Percentiles rank a stretch among this genome's conserved stretches.
These are phyloP conservation scores for Aristolochia fimbriata DNA, from an alignment of 164 flowering plant genomes.

Conservation along the genomic window DNA sequence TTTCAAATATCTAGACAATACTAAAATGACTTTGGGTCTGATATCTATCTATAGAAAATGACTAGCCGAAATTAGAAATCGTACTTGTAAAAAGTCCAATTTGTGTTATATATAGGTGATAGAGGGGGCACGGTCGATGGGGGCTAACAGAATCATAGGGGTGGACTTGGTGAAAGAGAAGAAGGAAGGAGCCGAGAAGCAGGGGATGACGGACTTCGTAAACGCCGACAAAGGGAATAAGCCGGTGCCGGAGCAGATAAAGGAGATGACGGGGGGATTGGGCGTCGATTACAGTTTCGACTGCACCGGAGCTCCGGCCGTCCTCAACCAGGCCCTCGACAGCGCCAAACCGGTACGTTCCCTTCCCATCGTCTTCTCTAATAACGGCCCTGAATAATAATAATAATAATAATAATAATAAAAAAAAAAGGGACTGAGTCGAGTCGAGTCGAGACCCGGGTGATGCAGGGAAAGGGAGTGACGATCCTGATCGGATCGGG, in stretches of 20 bases:
- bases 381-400: no score
- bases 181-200: conserved; percentile 21
- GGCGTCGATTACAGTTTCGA: conserved; percentile 51
- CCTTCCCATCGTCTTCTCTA: no score
- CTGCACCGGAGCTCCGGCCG: conserved; percentile 28
- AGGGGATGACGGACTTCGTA: conserved; percentile 45
- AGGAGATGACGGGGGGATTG: conserved; percentile 33
- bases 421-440: background rate
- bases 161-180: conserved; percentile 27
- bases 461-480: conserved; percentile 19
- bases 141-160: conserved; percentile 39
- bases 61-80: background rate
- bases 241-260: conserved; percentile 22
- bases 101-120: background rate
- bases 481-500: conserved; percentile 23
- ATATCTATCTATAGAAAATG: no score
- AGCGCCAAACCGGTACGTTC: conserved; percentile 30
- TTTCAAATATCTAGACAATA: no score
- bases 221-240: conserved; percentile 22
- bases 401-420: no score
- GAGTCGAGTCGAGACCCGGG: background rate
- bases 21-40: no score
- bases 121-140: conserved; percentile 24
- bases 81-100: background rate
- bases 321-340: conserved; percentile 28